phyloP scores from a whole-genome alignment of 1,284 basidiomycete species.

The Irpex sp. region DNA sequence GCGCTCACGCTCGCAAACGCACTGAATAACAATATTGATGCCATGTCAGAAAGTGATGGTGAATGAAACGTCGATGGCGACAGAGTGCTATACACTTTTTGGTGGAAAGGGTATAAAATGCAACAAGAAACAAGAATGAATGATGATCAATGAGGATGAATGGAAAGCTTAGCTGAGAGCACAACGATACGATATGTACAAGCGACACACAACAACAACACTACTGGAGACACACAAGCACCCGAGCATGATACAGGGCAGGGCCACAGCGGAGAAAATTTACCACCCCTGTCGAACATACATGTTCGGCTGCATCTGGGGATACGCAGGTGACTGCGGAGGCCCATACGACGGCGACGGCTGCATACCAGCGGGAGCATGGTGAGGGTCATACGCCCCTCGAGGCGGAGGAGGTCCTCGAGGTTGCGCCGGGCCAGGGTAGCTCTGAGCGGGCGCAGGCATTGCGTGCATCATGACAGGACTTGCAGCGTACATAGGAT shows the following conservation, averaged over 20 bases:
- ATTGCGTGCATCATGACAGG: conserved; percentile 63
- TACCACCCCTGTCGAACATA: conserved; percentile 40
- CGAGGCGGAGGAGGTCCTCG: conserved; percentile 19
- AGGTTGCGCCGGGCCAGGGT: conserved; percentile 2
- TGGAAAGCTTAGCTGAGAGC: conserved; percentile 7
- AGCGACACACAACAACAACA: conserved; percentile 25
- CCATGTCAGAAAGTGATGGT: not conserved
- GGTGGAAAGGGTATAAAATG: conserved; percentile 13
- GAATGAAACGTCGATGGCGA: not conserved
- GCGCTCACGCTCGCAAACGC: not conserved
- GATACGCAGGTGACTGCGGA: conserved; percentile 21
- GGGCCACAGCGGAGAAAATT: conserved; percentile 5
- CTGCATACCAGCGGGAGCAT: conserved; percentile 19
- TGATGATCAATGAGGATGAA: conserved; percentile 1
- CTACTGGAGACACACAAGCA: conserved; percentile 6
- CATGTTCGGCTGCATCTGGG: conserved; percentile 23
- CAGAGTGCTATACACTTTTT: not conserved
- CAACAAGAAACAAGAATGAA: conserved; percentile 17
- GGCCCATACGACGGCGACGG: conserved; percentile 18
- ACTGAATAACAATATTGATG: not conserved
- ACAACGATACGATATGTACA: conserved; percentile 16
- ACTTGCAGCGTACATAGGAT: conserved; percentile 60
- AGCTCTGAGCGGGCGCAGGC: conserved; percentile 23
- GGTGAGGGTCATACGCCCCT: conserved; percentile 20
- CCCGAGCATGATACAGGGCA: too few species aligned